Base-by-base conservation (phyloP, 73 alveolate species). In the Paramecium pentaurelia region DNA sequence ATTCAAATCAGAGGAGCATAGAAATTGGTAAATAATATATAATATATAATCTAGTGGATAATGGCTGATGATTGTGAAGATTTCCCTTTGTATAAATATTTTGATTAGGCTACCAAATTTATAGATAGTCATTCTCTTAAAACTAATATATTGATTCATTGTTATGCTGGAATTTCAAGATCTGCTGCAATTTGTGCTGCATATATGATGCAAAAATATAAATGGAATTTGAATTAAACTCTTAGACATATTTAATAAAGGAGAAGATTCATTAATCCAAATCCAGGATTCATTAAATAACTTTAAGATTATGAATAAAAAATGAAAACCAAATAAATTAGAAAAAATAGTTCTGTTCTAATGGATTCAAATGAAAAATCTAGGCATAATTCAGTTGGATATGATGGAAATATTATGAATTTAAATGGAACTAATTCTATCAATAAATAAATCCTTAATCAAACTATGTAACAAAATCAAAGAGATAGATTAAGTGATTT, bases 1-100 rank as follows among this genome's bases (percentile, higher is more conserved):
- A 36, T 80, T 8, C 7, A 40, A 7, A 47, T 80, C 2, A 80
- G 51, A 49, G 91, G 91, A 25, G 75, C 58, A 0, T 42, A 80
- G 25, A 80, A 80, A 80, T 49, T 80, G 77, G 91, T 80, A 80
- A 2, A 14, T 18, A 9, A 3, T 64, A 40, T 80, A 22, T 25
- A 45, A 12, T 10, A n/a, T 45, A 1, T 18, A 54, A 40, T 14
- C 20, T 22, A 80, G 91, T 80, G 91, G 91, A 80, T 80, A 27
- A 80, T 80, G 91, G 91, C 91, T 80, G 91, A 80, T 25, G 91
- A 80, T 25, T 25, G 77, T 42, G 91, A 80, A 27, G 91, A 80
- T 36, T 80, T 45, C 37, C 91, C 91, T 12, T 49, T 80, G 45
- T 4, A 80, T 80, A 80, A 49, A 80, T 80, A 44, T 44, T 80